Conservation (phyloP, 2,329 filamentous ascomycete genomes). For the Penicillium fuscoglaucum region DNA sequence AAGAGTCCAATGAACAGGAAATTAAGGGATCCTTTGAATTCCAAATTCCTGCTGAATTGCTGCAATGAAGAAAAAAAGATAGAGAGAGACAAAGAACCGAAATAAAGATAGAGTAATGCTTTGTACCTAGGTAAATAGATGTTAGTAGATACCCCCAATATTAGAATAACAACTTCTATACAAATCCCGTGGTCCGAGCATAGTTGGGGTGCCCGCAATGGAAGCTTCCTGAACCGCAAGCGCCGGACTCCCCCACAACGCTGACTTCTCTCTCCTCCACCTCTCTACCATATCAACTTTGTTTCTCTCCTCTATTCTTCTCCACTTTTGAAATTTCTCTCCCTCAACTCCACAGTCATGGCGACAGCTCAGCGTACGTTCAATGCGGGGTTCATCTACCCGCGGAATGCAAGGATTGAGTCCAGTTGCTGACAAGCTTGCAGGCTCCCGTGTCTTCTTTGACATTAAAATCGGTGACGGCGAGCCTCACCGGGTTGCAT, state of each 20-base stretch:
- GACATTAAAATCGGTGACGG: slow-evolving; percentile 80
- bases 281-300: slow-evolving; percentile 5
- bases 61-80: slow-evolving; percentile 19
- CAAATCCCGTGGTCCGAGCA: background rate
- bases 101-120: slow-evolving; percentile 10
- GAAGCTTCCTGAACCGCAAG: slow-evolving; percentile 44
- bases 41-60: slow-evolving; percentile 27
- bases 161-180: background rate
- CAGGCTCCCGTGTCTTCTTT: slow-evolving; percentile 76
- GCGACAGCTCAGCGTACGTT: slow-evolving; percentile 37
- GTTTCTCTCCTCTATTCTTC: slow-evolving; percentile 9
- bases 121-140: slow-evolving; percentile 7
- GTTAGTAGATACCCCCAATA: slow-evolving; percentile 8
- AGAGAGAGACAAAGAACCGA: background rate
- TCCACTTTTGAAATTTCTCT: slow-evolving; percentile 7
- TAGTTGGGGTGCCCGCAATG: slow-evolving; percentile 24
- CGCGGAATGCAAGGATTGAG: slow-evolving; percentile 13
- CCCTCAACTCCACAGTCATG: slow-evolving; percentile 29
- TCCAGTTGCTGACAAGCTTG: slow-evolving; percentile 9
- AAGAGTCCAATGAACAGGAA: slow-evolving; percentile 9
- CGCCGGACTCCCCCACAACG: slow-evolving; percentile 21
- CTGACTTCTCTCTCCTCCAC: slow-evolving; percentile 15
- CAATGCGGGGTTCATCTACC: slow-evolving; percentile 28
- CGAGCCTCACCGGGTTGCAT: slow-evolving; percentile 73
- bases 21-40: slow-evolving; percentile 27